Conservation (phyloP, 768 basidiomycete genomes). For the Rhodosporidiobolus sp. region DNA sequence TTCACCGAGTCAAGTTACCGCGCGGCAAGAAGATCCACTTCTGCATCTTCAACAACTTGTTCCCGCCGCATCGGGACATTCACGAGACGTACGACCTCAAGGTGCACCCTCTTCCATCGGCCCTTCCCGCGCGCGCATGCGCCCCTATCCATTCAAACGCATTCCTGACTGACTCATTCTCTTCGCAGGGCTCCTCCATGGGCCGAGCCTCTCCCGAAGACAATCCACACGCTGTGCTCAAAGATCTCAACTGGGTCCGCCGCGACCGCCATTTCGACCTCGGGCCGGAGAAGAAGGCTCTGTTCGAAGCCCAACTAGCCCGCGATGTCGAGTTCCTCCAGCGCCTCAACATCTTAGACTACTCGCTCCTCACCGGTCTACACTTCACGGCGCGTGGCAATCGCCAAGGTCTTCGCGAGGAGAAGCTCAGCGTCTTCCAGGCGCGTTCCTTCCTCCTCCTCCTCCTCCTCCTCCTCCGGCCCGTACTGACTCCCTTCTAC, state of each 20-base stretch:
- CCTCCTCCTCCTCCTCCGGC: background rate
- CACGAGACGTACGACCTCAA: constrained; percentile 98
- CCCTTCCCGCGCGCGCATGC: too few relatives aligned
- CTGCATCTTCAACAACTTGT: constrained; percentile 99
- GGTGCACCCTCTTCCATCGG: constrained; percentile 55
- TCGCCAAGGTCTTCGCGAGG: constrained; percentile 81
- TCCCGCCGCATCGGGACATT: constrained; percentile 93
- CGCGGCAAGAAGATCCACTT: constrained; percentile 94
- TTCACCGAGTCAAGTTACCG: constrained; percentile 96
- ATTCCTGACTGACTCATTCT: background rate
- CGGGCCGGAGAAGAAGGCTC: constrained; percentile 91
- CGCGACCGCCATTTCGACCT: constrained; percentile 71
- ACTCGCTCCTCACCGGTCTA: constrained; percentile 87
- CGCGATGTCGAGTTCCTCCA: constrained; percentile 83
- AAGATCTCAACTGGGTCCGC: constrained; percentile 96
- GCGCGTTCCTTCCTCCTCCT: constrained; percentile 54
- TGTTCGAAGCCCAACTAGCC: constrained; percentile 84
- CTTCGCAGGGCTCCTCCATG: constrained; percentile 62
- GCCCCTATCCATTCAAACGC: background rate
- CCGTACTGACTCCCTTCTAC: background rate
- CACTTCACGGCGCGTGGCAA: constrained; percentile 90
- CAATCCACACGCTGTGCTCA: constrained; percentile 84
- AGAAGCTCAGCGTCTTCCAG: constrained; percentile 87
- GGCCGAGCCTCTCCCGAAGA: constrained; percentile 85
- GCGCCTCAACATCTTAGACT: constrained; percentile 87